phyloP scores from a whole-genome alignment of 2,329 filamentous ascomycete genomes.

The Parascedosporium putredinis region DNA sequence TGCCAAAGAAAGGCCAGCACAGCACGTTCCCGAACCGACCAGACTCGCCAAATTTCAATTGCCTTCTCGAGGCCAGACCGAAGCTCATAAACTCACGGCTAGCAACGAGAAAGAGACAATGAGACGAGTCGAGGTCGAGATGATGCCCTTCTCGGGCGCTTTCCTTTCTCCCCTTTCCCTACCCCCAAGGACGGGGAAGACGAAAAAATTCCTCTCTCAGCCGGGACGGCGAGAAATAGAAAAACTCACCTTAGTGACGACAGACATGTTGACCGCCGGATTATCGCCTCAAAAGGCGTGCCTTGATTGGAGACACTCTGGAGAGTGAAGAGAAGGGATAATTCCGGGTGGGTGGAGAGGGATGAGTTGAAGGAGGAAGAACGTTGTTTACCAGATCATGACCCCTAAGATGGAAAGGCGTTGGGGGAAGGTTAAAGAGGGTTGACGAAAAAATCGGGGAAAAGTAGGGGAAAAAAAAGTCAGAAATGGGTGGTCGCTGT shows the following conservation, averaged over 20 bases:
- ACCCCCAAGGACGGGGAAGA: too few species aligned
- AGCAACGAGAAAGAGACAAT: too few species aligned
- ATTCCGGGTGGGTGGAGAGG: background rate
- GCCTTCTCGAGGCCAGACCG: too few species aligned
- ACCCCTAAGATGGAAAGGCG: conserved; percentile 3
- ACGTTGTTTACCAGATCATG: conserved; percentile 9
- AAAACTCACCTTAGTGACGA: conserved; percentile 47
- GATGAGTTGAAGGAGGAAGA: background rate
- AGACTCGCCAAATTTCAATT: too few species aligned
- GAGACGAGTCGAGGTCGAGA: too few species aligned
- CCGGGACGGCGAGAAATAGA: background rate
- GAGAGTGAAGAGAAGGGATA: conserved; percentile 4
- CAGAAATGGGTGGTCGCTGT: background rate
- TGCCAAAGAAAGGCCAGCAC: too few species aligned
- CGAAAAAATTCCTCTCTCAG: too few species aligned
- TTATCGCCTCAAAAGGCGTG: conserved; percentile 42
- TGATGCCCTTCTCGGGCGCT: too few species aligned
- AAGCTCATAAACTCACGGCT: too few species aligned
- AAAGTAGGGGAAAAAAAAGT: background rate
- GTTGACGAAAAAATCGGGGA: background rate
- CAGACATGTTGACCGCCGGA: conserved; percentile 48
- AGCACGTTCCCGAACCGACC: too few species aligned
- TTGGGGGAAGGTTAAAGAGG: background rate
- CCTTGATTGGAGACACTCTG: conserved; percentile 15
- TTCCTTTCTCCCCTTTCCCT: background rate